Percentiles rank a stretch among this genome's conserved stretches.
Evolutionary conservation across 352 stramenopile species (phyloP).

Genomic region (Phytophthora hibernalis): DNA sequence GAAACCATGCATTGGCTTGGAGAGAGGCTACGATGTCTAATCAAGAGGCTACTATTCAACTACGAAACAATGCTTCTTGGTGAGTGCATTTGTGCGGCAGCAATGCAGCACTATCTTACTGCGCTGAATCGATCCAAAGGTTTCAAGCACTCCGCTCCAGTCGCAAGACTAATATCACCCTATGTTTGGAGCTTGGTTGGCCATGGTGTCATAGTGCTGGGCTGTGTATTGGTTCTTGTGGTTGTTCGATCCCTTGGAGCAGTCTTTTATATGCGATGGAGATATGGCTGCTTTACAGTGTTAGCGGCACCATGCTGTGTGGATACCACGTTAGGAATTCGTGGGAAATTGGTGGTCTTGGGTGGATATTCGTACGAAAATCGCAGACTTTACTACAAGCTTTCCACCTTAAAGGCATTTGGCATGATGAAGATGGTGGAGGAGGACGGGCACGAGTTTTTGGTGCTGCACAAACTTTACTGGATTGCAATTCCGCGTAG

Average conservation of each 20-base stretch:
- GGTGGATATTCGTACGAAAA: constrained; percentile 32
- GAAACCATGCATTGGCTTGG: constrained; percentile 38
- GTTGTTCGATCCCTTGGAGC: constrained; percentile 29
- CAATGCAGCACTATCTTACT: constrained; percentile 40
- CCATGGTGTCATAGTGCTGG: constrained; percentile 34
- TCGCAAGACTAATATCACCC: constrained; percentile 16
- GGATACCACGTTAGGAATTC: constrained; percentile 24
- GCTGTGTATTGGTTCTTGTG: constrained; percentile 32
- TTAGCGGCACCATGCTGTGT: constrained; percentile 31
- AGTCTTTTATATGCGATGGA: constrained; percentile 21
- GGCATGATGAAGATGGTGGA: constrained; percentile 37
- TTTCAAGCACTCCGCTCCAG: constrained; percentile 18
- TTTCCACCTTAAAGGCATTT: constrained; percentile 33
- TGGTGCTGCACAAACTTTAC: constrained; percentile 37
- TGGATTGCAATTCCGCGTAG: constrained; percentile 28
- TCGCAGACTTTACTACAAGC: constrained; percentile 32
- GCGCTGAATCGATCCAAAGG: constrained; percentile 33
- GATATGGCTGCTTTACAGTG: constrained; percentile 26
- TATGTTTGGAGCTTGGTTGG: constrained; percentile 46
- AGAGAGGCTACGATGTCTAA: constrained; percentile 19
- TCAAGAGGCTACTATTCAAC: constrained; percentile 43
- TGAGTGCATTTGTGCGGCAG: constrained; percentile 31
- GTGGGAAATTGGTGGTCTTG: constrained; percentile 30
- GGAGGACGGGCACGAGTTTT: constrained; percentile 25
- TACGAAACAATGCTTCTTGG: constrained; percentile 43